phyloP scores from a whole-genome alignment of 768 basidiomycete genomes.

The Auricularia cornea region DNA sequence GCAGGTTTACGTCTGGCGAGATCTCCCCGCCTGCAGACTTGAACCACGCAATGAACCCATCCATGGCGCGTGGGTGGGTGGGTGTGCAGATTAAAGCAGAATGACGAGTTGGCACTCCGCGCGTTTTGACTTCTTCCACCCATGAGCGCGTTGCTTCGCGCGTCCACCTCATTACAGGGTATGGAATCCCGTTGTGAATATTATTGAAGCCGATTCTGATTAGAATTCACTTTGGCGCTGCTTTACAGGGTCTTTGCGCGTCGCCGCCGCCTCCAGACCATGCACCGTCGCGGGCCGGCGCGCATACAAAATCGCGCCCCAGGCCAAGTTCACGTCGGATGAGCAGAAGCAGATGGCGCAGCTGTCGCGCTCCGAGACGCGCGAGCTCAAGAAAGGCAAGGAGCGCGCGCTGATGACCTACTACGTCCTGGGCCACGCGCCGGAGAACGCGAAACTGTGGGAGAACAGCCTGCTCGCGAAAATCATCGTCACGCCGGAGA shows the following conservation, averaged over 20 bases:
- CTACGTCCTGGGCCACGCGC: slow-evolving; percentile 65
- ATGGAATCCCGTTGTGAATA: no score
- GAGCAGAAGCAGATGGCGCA: neutral
- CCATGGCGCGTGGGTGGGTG: neutral
- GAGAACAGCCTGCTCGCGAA: slow-evolving; percentile 53
- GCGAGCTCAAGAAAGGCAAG: neutral
- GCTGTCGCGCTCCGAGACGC: neutral
- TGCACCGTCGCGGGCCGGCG: neutral
- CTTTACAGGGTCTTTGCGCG: no score
- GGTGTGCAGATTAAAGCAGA: no score
- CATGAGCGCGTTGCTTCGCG: no score
- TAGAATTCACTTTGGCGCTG: no score
- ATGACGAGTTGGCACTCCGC: no score
- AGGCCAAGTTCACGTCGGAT: neutral
- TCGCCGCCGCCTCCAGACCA: no score
- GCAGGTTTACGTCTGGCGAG: slow-evolving; percentile 28
- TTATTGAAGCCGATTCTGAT: no score
- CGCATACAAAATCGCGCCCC: neutral
- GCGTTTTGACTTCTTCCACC: no score
- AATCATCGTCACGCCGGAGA: slow-evolving; percentile 46
- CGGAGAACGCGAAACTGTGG: slow-evolving; percentile 59
- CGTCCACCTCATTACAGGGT: no score
- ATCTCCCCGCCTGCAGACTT: slow-evolving; percentile 38
- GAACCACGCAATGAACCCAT: slow-evolving; percentile 52
- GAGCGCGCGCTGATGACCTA: slow-evolving; percentile 43